Base-by-base conservation (phyloP, 768 basidiomycete species). In the Leccinum subtestaceum region DNA sequence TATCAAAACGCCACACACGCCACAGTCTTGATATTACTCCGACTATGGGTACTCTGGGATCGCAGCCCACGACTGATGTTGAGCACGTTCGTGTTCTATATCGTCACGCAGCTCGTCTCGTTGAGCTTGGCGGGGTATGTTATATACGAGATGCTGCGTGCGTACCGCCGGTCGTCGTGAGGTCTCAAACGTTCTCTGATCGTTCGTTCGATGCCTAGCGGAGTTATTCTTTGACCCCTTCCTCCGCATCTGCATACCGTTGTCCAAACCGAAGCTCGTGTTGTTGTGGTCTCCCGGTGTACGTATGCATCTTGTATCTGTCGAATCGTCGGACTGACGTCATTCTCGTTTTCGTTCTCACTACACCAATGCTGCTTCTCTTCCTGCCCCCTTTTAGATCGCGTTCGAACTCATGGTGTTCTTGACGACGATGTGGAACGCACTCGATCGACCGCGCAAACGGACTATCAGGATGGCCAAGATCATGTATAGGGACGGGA, bases 1-100 rank as follows among this genome's bases (percentile, higher is more conserved):
- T 40, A 40, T 43, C 43, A 43, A 43, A 11, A 43, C 19, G 15
- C 2, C 27, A 51, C 21, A 56, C 13, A 23, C 23, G 1, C 36
- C 23, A 78, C 31, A 31, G 78, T 77, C 59, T 68, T 79, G 21
- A 65, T 79, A 9, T 58, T 78, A 8, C 31, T 31, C 31, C 31
- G 31, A 11, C 31, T 31, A 31, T 79, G 78, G 78, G 63, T 74
- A 23, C 61, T 77, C 4, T 77, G 77, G 66, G 70, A 67, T 40
- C 71, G 70, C 11, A 38, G 29, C 1, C 67, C 62, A n/a, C 59
- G 59, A 5, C 48, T 77, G 25, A 65, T 77, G 49, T 21, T 70
- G 19, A 55, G 43, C 46, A 77, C 75, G 1, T 53, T 77, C 3
- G 17, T 46, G 17, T 61, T 72, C 31, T 78, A 70, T 27, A 17